Conservation (phyloP, 169 alveolate species). For the Plasmodium vivax region DNA sequence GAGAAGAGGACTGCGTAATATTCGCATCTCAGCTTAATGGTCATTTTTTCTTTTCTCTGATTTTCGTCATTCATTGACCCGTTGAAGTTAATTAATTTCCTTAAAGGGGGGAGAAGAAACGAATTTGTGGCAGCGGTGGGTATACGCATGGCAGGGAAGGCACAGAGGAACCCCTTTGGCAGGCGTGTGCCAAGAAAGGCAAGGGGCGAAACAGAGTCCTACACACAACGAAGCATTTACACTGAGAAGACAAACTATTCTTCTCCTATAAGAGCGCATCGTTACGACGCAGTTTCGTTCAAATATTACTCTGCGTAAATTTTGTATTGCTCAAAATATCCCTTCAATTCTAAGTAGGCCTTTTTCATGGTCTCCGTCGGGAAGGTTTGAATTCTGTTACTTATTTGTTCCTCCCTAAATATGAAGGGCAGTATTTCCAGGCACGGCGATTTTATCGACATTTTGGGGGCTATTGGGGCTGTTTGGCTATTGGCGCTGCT, state of each 20-base stretch:
- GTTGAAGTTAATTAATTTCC: constrained; percentile 67
- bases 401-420: constrained; percentile 75
- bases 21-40: constrained; percentile 69
- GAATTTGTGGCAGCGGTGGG: not conserved
- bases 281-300: not conserved
- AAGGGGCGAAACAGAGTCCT: not conserved
- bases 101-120: not conserved
- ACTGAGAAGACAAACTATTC: not conserved
- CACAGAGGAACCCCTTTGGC: not conserved
- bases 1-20: constrained; percentile 72
- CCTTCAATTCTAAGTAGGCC: constrained; percentile 70
- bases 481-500: not conserved
- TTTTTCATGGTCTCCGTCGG: constrained; percentile 74
- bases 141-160: not conserved
- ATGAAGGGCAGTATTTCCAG: constrained; percentile 63
- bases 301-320: constrained; percentile 64
- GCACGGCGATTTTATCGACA: constrained; percentile 69
- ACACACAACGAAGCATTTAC: not conserved
- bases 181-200: not conserved
- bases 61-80: constrained; percentile 74
- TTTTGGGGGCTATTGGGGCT: not conserved
- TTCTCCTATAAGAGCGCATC: not conserved
- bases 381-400: constrained; percentile 67
- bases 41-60: constrained; percentile 70
- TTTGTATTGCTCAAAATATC: constrained; percentile 74